Conservation (phyloP, 805 yeast species). For the Candida broadrunensis region DNA sequence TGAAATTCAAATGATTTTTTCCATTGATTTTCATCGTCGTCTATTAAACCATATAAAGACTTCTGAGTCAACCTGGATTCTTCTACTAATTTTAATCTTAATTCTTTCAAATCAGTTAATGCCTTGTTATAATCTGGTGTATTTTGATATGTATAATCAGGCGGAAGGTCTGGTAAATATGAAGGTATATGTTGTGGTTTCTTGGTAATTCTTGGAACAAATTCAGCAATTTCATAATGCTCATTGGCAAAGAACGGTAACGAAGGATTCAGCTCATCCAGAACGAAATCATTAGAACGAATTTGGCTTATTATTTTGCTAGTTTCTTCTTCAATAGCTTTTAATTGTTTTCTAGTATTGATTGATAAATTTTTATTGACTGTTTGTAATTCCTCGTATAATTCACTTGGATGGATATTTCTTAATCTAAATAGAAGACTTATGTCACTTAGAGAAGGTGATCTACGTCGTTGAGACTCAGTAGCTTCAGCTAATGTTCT, state of each 20-base stretch:
- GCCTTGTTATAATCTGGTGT: slow-evolving; percentile 67
- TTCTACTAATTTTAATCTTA: slow-evolving; percentile 69
- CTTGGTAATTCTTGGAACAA: slow-evolving; percentile 50
- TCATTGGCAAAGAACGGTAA: slow-evolving; percentile 53
- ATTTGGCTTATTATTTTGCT: slow-evolving; percentile 1
- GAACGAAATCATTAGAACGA: slow-evolving; percentile 5
- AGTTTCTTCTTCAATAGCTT: slow-evolving; percentile 9
- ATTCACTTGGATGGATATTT: slow-evolving; percentile 26
- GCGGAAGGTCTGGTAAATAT: slow-evolving; percentile 88
- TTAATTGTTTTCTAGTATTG: slow-evolving; percentile 6
- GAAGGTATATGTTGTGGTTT: slow-evolving; percentile 53
- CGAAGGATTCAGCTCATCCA: slow-evolving; percentile 39
- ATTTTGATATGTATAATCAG: slow-evolving; percentile 85
- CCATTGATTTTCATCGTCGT: slow-evolving; percentile 33
- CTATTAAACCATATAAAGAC: slow-evolving; percentile 63
- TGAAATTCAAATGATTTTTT: slow-evolving; percentile 19
- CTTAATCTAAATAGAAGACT: slow-evolving; percentile 43
- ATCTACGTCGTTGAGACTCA: slow-evolving; percentile 57
- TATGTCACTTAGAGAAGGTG: slow-evolving; percentile 53
- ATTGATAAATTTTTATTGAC: slow-evolving; percentile 7
- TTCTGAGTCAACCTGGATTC: slow-evolving; percentile 81
- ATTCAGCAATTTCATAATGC: slow-evolving; percentile 46
- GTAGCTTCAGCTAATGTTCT: slow-evolving; percentile 46
- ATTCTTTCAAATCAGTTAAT: slow-evolving; percentile 64
- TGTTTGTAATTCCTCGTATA: slow-evolving; percentile 8